phyloP scores from a whole-genome alignment of 2,329 filamentous ascomycete species.

The Penicillium sp. region DNA sequence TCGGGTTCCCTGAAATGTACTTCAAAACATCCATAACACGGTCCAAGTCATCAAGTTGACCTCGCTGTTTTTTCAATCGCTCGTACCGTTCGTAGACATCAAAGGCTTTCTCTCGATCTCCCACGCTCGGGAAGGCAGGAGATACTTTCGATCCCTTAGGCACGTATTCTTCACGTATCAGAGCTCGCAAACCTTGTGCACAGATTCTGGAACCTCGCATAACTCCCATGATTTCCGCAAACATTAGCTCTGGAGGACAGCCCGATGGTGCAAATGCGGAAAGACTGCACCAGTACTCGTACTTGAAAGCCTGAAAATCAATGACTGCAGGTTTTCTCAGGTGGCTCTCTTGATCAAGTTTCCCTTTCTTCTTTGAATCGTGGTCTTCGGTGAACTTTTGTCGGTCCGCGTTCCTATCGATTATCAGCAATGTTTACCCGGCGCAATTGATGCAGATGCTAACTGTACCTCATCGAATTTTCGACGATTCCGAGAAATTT shows the following conservation, averaged over 20 bases:
- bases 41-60: constrained; percentile 22
- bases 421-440: constrained; percentile 8
- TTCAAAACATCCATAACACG: constrained; percentile 27
- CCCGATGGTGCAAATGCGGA: constrained; percentile 11
- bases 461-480: constrained; percentile 16
- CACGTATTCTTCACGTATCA: constrained; percentile 28
- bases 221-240: constrained; percentile 37
- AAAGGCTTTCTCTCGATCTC: constrained; percentile 26
- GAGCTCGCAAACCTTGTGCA: constrained; percentile 18
- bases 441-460: no score
- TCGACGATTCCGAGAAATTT: constrained; percentile 30
- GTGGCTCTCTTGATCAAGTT: background rate
- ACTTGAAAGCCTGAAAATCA: constrained; percentile 33
- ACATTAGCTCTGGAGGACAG: constrained; percentile 28
- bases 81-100: constrained; percentile 33
- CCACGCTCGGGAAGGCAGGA: constrained; percentile 26
- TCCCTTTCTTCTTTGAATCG: background rate
- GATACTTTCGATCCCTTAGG: constrained; percentile 21
- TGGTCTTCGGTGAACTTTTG: constrained; percentile 14
- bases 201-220: constrained; percentile 31
- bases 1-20: constrained; percentile 13
- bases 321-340: constrained; percentile 8
- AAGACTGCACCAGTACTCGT: constrained; percentile 33
- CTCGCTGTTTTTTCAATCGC: constrained; percentile 16
- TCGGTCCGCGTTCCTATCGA: constrained; percentile 14